Evolutionary conservation across 2,329 filamentous ascomycete species (phyloP).

Genomic region (Ceratocystis cacaofunesta): DNA sequence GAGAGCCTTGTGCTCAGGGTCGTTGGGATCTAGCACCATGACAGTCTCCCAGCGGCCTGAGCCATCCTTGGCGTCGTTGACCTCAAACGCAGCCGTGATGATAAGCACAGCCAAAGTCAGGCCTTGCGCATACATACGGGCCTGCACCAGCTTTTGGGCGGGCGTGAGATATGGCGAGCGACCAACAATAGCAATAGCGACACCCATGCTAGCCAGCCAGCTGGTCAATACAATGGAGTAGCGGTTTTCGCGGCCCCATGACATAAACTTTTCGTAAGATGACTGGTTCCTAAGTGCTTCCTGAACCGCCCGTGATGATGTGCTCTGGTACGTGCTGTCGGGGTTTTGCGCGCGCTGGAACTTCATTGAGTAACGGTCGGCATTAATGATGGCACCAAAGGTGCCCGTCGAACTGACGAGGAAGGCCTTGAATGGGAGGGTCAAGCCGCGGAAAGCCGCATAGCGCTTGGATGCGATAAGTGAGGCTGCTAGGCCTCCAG

Average conservation of each 20-base stretch:
- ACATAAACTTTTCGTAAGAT: slow-evolving; percentile 43
- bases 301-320: slow-evolving; percentile 40
- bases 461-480: slow-evolving; percentile 55
- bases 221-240: slow-evolving; percentile 73
- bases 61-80: slow-evolving; percentile 59
- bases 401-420: slow-evolving; percentile 69
- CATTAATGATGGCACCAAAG: slow-evolving; percentile 75
- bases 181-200: slow-evolving; percentile 60
- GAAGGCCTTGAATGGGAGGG: slow-evolving; percentile 81
- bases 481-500: slow-evolving; percentile 52
- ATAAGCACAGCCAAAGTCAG: slow-evolving; percentile 74
- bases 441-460: slow-evolving; percentile 63
- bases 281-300: slow-evolving; percentile 43
- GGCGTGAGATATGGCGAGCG: slow-evolving; percentile 60
- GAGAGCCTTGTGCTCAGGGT: slow-evolving; percentile 66
- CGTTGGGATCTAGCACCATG: slow-evolving; percentile 62
- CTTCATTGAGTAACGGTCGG: slow-evolving; percentile 51
- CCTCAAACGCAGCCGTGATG: slow-evolving; percentile 69
- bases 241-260: slow-evolving; percentile 65
- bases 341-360: slow-evolving; percentile 61
- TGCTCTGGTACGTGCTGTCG: slow-evolving; percentile 50
- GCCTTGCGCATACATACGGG: slow-evolving; percentile 84
- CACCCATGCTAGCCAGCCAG: slow-evolving; percentile 68
- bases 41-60: slow-evolving; percentile 73
- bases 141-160: slow-evolving; percentile 82